Base-by-base conservation (phyloP, 2,329 filamentous ascomycete species). In the Phaeosphaeria sp. region DNA sequence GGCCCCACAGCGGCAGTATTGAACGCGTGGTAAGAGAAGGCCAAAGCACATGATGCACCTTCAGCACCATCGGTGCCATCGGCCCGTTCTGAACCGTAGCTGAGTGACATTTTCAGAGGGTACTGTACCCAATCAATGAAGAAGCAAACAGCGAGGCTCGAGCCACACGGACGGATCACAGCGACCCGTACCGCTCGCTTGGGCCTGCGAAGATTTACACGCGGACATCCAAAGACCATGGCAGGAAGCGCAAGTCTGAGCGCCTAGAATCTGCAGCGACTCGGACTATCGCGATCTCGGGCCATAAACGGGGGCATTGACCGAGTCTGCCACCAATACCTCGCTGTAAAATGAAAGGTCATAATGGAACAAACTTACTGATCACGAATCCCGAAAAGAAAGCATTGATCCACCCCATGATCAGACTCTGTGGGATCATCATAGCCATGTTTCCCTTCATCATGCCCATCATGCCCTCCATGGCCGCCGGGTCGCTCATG, bases 391-490 rank as follows among this genome's bases (percentile, higher is more conserved):
- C 95, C 51, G 92, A 96, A 73, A 99, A 99, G 76, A 98, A 99
- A 0, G 95, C 93, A 81, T 99, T 99, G 77, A 99, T 98, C 95
- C 95, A 99, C 66, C 94, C 95, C 95, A 99, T 99, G 68, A 99
- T 99, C 75, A 99, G 81, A 6, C 93, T 98, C 79, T 99, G 97
- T 49, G 95, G 95, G 57, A 99, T 92, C 83, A 99, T 98, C 95
- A 98, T 99, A 64, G 95, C 94, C 91, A 99, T 97, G 76, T 99
- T 97, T 56, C 93, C 93, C 86, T 99, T 99, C 92, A 99, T 96
- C 92, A 97, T 97, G 67, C 95, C 94, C 95, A 99, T 99, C 95
- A 99, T 99, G 67, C 93, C 94, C 75, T 99, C 96, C 95, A 99
- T 99, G 57, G 92, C 92, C 48, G 90, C 90, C 21, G 96, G 96